Conservation (phyloP, 2,329 filamentous ascomycete genomes). For the Talaromyces sp. region DNA sequence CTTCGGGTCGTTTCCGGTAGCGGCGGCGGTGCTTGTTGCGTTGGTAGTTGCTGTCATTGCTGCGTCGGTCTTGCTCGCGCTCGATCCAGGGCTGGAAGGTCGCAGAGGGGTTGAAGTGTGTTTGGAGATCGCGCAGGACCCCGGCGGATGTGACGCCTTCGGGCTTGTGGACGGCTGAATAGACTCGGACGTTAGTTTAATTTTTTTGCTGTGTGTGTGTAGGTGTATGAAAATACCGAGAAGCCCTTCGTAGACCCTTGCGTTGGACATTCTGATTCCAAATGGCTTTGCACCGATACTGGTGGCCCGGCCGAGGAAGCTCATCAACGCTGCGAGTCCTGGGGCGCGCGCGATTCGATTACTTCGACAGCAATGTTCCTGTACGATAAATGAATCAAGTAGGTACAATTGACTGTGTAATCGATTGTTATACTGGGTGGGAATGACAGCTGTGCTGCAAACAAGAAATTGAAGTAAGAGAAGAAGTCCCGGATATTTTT, state of each 20-base stretch:
- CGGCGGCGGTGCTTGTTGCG: constrained; percentile 50
- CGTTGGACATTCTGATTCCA: constrained; percentile 33
- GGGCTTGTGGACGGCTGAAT: constrained; percentile 84
- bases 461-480: not conserved
- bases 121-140: constrained; percentile 81
- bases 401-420: not conserved
- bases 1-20: constrained; percentile 54
- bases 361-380: not conserved
- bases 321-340: constrained; percentile 19
- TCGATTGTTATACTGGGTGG: not conserved
- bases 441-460: not conserved
- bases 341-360: not conserved
- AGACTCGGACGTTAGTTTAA: constrained; percentile 8
- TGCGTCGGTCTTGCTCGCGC: constrained; percentile 52
- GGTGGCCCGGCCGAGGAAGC: constrained; percentile 19
- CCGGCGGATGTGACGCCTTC: constrained; percentile 80
- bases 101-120: constrained; percentile 71
- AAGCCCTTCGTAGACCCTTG: constrained; percentile 56
- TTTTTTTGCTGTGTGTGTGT: not conserved
- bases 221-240: constrained; percentile 43
- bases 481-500: not conserved
- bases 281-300: constrained; percentile 18
- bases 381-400: not conserved
- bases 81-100: constrained; percentile 75
- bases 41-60: constrained; percentile 54